Evolutionary conservation across 495 filamentous ascomycete genomes (phyloP), one percentile per base, ranked within the genome.

Genomic region (Annulohypoxylon bovei): DNA sequence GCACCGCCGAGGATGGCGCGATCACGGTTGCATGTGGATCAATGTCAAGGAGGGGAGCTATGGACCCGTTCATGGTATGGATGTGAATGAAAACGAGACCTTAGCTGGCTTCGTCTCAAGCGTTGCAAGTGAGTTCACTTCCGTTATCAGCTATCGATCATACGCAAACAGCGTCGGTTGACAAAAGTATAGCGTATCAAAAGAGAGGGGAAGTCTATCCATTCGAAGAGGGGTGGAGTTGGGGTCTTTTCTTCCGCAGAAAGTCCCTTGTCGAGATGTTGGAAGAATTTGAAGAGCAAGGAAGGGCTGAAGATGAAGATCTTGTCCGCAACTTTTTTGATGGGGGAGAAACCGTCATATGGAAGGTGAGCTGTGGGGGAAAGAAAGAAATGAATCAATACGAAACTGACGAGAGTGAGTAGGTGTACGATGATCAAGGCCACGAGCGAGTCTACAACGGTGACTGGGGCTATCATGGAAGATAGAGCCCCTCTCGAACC

Each of bases 1-100:
- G 67, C 67, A 70, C 18, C 33, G 32, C 28, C 59, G 67, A 25
- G 67, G 67, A 54, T 70, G 47, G 14, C 60, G 67, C 7, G 27
- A 60, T n/a, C 12, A 11, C 4, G 67, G 67, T n/a, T 0, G 11
- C 6, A 70, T 70, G 67, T 70, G 67, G 67, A 70, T 70, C 12
- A 64, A 70, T 27, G 46, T 70, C 33, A 64, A 64, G 35, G 52
- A 64, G 28, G 67, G 67, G 3, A 64, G 53, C 22, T 64, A 70
- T 27, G 67, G 67, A 20, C 5, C 42, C 1, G 56, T 54, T 20
- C 60, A 47, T 12, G 67, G 67, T 6, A 65, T 35, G 27, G 60
- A 70, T 28, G 60, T 64, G 2, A 59, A 58, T 27, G 67, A 70
- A 16, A 70, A 70, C n/a, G 1, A 33, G 23, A 70, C 67, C 20